Evolutionary conservation across 2,329 filamentous ascomycete genomes (phyloP), one percentile per base, ranked within the genome.

Genomic region (Arachnomyces sp.): DNA sequence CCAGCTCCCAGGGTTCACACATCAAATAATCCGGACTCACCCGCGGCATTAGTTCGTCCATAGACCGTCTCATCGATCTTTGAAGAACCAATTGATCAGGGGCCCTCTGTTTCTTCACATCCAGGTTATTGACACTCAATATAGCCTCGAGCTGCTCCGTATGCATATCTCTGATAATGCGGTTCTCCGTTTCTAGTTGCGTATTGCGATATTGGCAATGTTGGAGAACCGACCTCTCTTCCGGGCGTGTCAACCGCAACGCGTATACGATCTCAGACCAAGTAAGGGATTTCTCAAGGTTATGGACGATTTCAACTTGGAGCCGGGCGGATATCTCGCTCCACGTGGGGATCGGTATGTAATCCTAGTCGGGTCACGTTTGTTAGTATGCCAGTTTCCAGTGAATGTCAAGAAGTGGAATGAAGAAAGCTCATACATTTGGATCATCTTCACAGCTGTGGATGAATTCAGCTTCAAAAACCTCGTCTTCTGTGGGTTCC

Each of bases 241-340:
- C 56, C 8, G 49, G 29, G 12, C 36, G 29, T 1, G 42, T 52
- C 9, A 66, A 40, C 3, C 50, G 49, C 33, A 65, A 50, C 41
- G 52, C 42, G 7, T 41, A 36, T 29, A 47, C 51, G 15, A 53
- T 47, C 2, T 38, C 45, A 12, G 38, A 17, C 51, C 54, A 59
- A 5, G 28, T 45, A 29, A 52, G 42, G 3, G 33, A 17, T 11
- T 51, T 41, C 16, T 56, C 37, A 18, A 65, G 48, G 35, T 63
- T 65, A 8, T 52, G 44, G 13, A 56, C 41, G 11, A 66, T 65
- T 37, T 66, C 62, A 3, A 56, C 50, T 40, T 60, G 57, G 14
- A 67, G 47, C 3, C 46, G 49, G 12, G 44, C 46, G 12, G 51
- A 48, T 4, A 67, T 44, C 29, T 65, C 59, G 14, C 34, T 39